phyloP scores from a whole-genome alignment of 352 stramenopile species.

The Blastocystis sp. region DNA sequence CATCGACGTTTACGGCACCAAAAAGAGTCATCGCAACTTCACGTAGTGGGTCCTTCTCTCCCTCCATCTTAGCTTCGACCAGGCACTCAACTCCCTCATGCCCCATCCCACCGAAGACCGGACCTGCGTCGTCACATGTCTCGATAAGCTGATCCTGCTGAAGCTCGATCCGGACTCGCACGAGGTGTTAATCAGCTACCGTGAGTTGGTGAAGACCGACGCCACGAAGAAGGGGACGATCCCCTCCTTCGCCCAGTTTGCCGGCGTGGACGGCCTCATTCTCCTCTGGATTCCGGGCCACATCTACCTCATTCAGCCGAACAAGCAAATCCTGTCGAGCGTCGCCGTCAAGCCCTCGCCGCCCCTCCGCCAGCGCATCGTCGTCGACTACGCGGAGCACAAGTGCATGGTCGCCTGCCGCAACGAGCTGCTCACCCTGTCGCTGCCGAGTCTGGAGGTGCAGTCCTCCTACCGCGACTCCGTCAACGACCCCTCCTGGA shows the following conservation, averaged over 20 bases:
- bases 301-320: conserved; percentile 6
- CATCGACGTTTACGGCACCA: conserved; percentile 8
- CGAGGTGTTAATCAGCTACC: not conserved
- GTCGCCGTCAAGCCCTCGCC: not conserved
- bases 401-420: conserved; percentile 38
- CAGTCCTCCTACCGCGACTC: conserved; percentile 39
- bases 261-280: conserved; percentile 6
- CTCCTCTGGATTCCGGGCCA: conserved; percentile 5
- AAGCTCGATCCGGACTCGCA: not conserved
- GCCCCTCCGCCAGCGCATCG: conserved; percentile 3
- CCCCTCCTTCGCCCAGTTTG: conserved; percentile 18
- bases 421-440: conserved; percentile 14
- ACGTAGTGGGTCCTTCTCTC: not conserved
- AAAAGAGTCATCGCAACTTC: conserved; percentile 2
- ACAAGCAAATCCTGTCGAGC: not conserved
- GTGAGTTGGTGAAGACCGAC: not conserved
- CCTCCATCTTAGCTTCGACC: conserved; percentile 13
- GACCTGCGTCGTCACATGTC: conserved; percentile 16
- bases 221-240: not conserved
- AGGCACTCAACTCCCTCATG: conserved; percentile 17
- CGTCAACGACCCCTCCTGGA: conserved; percentile 25
- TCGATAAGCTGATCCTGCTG: conserved; percentile 28
- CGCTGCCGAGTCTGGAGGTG: conserved; percentile 1
- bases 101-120: conserved; percentile 3
- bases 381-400: not conserved